Conservation (phyloP, 441 rosid species). For the Theobroma grandiflorum region DNA sequence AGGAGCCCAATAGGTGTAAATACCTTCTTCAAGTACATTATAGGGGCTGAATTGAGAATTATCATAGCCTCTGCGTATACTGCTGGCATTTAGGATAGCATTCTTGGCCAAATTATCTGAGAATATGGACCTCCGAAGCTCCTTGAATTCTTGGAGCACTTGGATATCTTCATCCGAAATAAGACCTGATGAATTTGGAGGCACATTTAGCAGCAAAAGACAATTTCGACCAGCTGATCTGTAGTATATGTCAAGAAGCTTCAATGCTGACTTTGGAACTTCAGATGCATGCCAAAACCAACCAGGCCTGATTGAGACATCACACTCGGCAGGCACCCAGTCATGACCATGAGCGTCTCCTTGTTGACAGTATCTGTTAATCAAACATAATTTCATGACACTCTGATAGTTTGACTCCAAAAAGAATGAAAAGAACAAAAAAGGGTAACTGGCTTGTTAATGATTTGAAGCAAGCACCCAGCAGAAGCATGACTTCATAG, state of each 20-base stretch:
- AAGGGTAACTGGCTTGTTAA: background rate
- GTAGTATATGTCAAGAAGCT: slow-evolving; percentile 81
- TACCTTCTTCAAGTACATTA: slow-evolving; percentile 69
- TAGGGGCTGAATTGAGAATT: slow-evolving; percentile 40
- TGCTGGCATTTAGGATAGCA: slow-evolving; percentile 57
- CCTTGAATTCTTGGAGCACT: slow-evolving; percentile 71
- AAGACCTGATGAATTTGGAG: slow-evolving; percentile 82
- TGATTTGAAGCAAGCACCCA: slow-evolving; percentile 7
- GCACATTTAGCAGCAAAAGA: slow-evolving; percentile 73
- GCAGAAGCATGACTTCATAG: background rate
- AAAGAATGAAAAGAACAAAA: background rate
- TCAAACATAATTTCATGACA: slow-evolving; percentile 27
- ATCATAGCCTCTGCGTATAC: slow-evolving; percentile 53
- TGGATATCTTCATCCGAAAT: slow-evolving; percentile 70
- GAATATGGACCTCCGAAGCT: slow-evolving; percentile 62
- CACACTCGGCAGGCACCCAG: slow-evolving; percentile 96
- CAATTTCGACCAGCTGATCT: slow-evolving; percentile 84
- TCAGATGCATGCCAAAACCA: slow-evolving; percentile 97
- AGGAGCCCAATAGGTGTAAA: slow-evolving; percentile 86
- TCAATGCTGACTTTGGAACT: slow-evolving; percentile 71
- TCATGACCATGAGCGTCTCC: slow-evolving; percentile 82
- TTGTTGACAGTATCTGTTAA: slow-evolving; percentile 55
- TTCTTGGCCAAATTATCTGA: slow-evolving; percentile 59
- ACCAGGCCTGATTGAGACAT: slow-evolving; percentile 88
- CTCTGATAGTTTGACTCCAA: background rate